Percentiles rank a stretch among this genome's conserved stretches.
phyloP scores from a whole-genome alignment of 1,284 basidiomycete species.

The Ceraceosorus bombacis region DNA sequence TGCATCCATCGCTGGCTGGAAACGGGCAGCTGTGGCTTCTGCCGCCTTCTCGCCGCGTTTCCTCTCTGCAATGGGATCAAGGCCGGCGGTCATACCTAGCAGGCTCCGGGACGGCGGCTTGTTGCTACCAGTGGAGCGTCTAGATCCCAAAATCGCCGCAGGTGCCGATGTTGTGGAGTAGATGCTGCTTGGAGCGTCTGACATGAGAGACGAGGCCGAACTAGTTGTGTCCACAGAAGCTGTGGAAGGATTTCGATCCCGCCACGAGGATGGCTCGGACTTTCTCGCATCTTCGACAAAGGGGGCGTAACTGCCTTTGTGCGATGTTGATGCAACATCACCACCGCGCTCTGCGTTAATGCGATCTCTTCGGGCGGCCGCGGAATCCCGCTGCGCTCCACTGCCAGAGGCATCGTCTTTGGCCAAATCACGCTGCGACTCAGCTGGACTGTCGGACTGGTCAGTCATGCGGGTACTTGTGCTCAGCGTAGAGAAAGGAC shows the following conservation, averaged over 20 bases:
- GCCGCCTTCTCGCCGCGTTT: slow-evolving; percentile 11
- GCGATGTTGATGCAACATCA: slow-evolving; percentile 7
- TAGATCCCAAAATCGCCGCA: slow-evolving; percentile 21
- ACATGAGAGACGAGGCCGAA: slow-evolving; percentile 19
- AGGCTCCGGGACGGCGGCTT: slow-evolving; percentile 16
- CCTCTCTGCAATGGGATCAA: slow-evolving; percentile 27
- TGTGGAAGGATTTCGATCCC: slow-evolving; percentile 28
- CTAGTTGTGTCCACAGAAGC: slow-evolving; percentile 16
- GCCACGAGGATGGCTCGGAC: slow-evolving; percentile 27
- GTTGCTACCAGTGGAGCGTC: slow-evolving; percentile 9
- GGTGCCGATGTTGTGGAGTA: slow-evolving; percentile 35
- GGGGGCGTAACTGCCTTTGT: slow-evolving; percentile 13
- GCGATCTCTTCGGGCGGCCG: slow-evolving; percentile 27
- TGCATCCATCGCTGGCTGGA: too few species aligned
- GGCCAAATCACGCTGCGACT: neutral
- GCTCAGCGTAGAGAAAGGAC: slow-evolving; percentile 16
- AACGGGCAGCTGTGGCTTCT: too few species aligned
- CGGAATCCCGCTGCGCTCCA: slow-evolving; percentile 24
- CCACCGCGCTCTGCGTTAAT: slow-evolving; percentile 15
- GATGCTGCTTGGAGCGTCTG: slow-evolving; percentile 24
- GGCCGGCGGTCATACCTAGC: slow-evolving; percentile 9
- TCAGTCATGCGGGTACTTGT: slow-evolving; percentile 6
- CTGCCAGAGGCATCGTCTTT: slow-evolving; percentile 5
- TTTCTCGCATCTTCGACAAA: slow-evolving; percentile 20
- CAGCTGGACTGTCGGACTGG: neutral